Conservation (phyloP, 805 yeast genomes). For the Starmerella bacillaris region DNA sequence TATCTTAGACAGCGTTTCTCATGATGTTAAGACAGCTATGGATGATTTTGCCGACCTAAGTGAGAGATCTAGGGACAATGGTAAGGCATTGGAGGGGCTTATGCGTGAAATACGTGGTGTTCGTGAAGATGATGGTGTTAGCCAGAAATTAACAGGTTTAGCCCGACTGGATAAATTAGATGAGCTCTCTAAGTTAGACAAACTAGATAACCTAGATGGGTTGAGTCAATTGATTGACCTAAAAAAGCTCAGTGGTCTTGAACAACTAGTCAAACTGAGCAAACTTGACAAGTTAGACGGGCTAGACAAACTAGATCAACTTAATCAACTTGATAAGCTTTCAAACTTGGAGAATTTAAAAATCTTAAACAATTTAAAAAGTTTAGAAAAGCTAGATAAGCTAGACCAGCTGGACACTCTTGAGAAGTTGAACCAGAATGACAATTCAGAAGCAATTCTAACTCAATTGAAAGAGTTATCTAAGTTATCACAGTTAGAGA, state of each 20-base stretch:
- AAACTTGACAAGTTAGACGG: constrained; percentile 14
- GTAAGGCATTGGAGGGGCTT: constrained; percentile 20
- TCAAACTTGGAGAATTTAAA: constrained; percentile 6
- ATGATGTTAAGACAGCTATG: constrained; percentile 21
- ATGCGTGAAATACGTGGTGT: constrained; percentile 18
- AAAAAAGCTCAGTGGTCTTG: constrained; percentile 1
- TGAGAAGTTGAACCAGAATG: constrained; percentile 3
- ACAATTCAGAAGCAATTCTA: too few relatives aligned
- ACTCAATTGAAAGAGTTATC: constrained; percentile 14
- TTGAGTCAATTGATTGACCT: neutral
- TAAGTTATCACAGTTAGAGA: constrained; percentile 5
- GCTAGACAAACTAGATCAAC: constrained; percentile 2
- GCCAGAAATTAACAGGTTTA: constrained; percentile 15
- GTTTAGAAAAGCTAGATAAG: constrained; percentile 2
- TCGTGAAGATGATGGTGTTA: constrained; percentile 17
- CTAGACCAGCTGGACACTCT: constrained; percentile 4
- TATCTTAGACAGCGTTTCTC: constrained; percentile 20
- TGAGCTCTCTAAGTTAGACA: constrained; percentile 10
- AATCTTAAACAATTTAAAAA: neutral
- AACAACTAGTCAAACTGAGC: constrained; percentile 5
- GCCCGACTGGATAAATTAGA: constrained; percentile 18
- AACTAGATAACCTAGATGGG: constrained; percentile 1
- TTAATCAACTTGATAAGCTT: neutral
- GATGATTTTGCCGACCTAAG: constrained; percentile 23
- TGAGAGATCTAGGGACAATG: constrained; percentile 24